Percentiles rank a stretch among this genome's conserved stretches.
phyloP scores from a whole-genome alignment of 805 yeast species.

The Saturnispora halmiae region DNA sequence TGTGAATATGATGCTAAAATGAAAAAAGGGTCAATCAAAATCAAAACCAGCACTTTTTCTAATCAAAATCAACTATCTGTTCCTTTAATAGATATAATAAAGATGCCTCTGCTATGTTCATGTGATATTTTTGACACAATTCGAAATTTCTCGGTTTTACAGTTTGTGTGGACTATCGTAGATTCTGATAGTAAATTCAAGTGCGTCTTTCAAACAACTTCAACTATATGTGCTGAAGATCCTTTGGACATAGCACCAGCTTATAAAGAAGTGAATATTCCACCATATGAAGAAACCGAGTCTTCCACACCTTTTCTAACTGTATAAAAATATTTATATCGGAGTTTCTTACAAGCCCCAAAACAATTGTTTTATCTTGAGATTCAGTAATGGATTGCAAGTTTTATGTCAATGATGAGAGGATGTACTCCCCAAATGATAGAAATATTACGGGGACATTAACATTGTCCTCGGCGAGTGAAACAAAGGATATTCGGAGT shows the following conservation, averaged over 20 bases:
- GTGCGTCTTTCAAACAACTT: not conserved
- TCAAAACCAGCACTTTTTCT: not conserved
- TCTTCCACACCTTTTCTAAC: too few species aligned
- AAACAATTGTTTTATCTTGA: too few species aligned
- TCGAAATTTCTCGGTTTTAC: not conserved
- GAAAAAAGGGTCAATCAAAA: not conserved
- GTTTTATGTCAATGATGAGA: not conserved
- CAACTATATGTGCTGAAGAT: not conserved
- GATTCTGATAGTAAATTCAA: not conserved
- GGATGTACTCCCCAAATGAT: not conserved
- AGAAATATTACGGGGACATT: not conserved
- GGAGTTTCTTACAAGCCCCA: too few species aligned
- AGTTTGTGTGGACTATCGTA: slow-evolving; percentile 2
- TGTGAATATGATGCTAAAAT: not conserved
- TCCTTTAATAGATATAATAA: not conserved
- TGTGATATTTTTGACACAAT: slow-evolving; percentile 3
- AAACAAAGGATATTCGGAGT: not conserved
- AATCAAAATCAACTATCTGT: not conserved
- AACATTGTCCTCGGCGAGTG: not conserved
- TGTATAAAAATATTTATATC: too few species aligned
- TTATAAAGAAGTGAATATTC: not conserved
- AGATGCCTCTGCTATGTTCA: slow-evolving; percentile 1
- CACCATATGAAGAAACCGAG: too few species aligned
- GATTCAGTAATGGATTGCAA: slow-evolving; percentile 1
- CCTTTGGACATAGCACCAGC: not conserved